Conservation (phyloP, 176 grass and related monocot genomes). For the Pontederia paniculata region DNA sequence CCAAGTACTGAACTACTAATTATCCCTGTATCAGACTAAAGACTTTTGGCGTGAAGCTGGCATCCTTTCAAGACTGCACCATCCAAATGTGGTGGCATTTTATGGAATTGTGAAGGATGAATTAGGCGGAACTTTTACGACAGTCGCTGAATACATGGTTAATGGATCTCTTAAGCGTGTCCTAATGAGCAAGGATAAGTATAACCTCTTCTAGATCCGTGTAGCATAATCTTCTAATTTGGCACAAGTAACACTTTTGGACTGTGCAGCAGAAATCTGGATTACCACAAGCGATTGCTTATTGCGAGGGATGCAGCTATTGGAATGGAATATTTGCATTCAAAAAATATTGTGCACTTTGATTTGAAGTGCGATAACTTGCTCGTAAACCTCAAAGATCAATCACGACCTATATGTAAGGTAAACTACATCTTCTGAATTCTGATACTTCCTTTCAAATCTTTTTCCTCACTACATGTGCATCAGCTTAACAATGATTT, state of each 20-base stretch:
- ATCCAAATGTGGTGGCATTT: slow-evolving; percentile 83
- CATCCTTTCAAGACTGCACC: slow-evolving; percentile 83
- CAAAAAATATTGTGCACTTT: slow-evolving; percentile 81
- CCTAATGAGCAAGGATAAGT: slow-evolving; percentile 49
- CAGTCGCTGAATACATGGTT: slow-evolving; percentile 88
- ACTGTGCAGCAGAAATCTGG: slow-evolving; percentile 33
- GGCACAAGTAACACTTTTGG: background rate
- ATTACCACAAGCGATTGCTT: slow-evolving; percentile 52
- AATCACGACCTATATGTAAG: slow-evolving; percentile 82
- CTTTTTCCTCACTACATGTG: slow-evolving; percentile 1
- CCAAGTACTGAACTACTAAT: slow-evolving; percentile 2
- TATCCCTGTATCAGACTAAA: slow-evolving; percentile 24
- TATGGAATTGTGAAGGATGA: slow-evolving; percentile 81
- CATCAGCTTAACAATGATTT: background rate
- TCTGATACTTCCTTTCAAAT: background rate
- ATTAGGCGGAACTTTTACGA: slow-evolving; percentile 56
- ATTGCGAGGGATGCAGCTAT: slow-evolving; percentile 92
- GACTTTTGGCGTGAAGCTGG: slow-evolving; percentile 87
- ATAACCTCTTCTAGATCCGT: background rate
- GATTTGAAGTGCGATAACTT: slow-evolving; percentile 99
- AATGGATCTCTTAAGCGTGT: slow-evolving; percentile 89
- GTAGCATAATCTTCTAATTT: background rate
- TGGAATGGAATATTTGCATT: slow-evolving; percentile 94
- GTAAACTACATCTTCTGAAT: slow-evolving; percentile 20
- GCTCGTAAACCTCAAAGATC: slow-evolving; percentile 86